Evolutionary conservation across 2,329 filamentous ascomycete species (phyloP).

Genomic region (Penicillium capsulatum): DNA sequence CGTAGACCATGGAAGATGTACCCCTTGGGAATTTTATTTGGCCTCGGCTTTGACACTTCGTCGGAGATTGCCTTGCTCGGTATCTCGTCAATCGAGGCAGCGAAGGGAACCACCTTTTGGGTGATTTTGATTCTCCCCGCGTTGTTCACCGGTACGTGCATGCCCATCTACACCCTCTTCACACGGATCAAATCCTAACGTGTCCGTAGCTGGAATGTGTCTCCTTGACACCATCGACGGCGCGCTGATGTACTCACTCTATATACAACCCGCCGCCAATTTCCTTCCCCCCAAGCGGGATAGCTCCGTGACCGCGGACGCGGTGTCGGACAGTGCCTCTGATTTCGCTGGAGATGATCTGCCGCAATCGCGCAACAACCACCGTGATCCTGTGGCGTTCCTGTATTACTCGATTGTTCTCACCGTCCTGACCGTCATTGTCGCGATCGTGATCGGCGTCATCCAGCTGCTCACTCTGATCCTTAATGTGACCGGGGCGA

Average conservation of each 20-base stretch:
- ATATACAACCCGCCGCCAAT: slow-evolving; percentile 56
- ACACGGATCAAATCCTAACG: neutral
- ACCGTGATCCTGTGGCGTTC: slow-evolving; percentile 82
- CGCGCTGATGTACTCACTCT: slow-evolving; percentile 90
- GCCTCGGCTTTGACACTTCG: slow-evolving; percentile 90
- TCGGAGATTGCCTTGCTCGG: slow-evolving; percentile 90
- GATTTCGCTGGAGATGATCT: slow-evolving; percentile 17
- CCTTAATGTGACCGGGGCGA: slow-evolving; percentile 68
- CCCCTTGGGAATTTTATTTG: slow-evolving; percentile 80
- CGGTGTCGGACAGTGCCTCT: slow-evolving; percentile 6
- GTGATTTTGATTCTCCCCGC: slow-evolving; percentile 87
- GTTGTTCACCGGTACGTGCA: slow-evolving; percentile 70
- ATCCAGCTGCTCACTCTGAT: slow-evolving; percentile 79
- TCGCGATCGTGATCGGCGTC: slow-evolving; percentile 78
- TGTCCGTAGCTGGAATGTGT: slow-evolving; percentile 74
- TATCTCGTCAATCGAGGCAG: slow-evolving; percentile 81
- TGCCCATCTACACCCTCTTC: neutral
- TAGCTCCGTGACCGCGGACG: slow-evolving; percentile 11
- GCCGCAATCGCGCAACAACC: slow-evolving; percentile 33
- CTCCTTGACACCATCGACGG: slow-evolving; percentile 88
- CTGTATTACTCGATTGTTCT: slow-evolving; percentile 90
- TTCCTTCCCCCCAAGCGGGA: slow-evolving; percentile 33
- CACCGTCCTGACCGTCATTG: slow-evolving; percentile 75
- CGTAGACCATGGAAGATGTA: slow-evolving; percentile 82
- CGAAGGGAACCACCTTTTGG: slow-evolving; percentile 86